These are phyloP conservation scores for Buddleja alternifolia DNA, from an alignment of 257 asterid genomes.

Conservation along the genomic window DNA sequence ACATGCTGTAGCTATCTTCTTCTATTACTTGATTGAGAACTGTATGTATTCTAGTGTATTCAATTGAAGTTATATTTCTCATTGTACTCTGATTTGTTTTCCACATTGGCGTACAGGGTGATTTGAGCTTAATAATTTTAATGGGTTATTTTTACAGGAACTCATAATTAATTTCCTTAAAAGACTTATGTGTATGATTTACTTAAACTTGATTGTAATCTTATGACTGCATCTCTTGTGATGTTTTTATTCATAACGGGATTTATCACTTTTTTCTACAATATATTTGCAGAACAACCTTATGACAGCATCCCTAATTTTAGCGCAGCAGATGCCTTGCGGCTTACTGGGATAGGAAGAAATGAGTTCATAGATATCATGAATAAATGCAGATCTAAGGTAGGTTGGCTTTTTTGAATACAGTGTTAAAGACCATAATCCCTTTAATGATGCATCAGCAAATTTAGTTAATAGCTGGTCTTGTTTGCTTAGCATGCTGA, in stretches of 20 bases:
- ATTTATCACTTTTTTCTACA: constrained; percentile 18
- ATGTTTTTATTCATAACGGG: constrained; percentile 20
- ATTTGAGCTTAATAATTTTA: background rate
- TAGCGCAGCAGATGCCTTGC: constrained; percentile 97
- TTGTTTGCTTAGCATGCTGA: background rate
- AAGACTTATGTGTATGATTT: constrained; percentile 10
- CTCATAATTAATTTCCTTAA: background rate
- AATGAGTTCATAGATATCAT: constrained; percentile 98
- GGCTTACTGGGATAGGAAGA: constrained; percentile 95
- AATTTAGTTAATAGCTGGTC: constrained; percentile 9
- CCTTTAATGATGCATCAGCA: background rate
- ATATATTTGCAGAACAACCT: constrained; percentile 89
- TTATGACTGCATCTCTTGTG: background rate
- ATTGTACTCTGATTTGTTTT: background rate
- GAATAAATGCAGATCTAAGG: constrained; percentile 99
- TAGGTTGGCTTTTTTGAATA: constrained; percentile 33
- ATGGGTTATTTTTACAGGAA: background rate
- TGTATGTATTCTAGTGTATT: background rate
- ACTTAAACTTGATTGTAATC: constrained; percentile 3
- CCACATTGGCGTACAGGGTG: constrained; percentile 12
- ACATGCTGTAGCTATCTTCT: constrained; percentile 12
- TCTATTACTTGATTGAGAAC: constrained; percentile 22
- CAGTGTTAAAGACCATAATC: constrained; percentile 17
- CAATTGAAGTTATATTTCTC: constrained; percentile 20
- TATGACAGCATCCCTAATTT: constrained; percentile 99